These are phyloP conservation scores for Aspergillus candidus DNA, from an alignment of 2,329 filamentous ascomycete species.

Conservation along the genomic window DNA sequence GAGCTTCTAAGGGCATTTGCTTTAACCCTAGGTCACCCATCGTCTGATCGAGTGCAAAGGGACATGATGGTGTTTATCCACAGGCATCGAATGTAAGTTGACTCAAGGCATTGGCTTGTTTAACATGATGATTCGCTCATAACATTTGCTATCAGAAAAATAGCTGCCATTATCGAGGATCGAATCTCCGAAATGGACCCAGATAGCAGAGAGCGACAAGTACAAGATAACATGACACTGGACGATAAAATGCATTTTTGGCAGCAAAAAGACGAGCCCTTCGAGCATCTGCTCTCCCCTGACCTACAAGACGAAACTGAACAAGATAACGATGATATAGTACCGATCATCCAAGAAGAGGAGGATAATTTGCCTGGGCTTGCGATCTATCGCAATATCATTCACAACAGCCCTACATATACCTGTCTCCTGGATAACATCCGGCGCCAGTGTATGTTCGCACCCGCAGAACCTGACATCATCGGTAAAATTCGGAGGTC, in stretches of 20 bases:
- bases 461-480: not conserved
- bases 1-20: constrained; percentile 1
- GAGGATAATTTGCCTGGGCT: not conserved
- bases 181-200: too few relatives aligned
- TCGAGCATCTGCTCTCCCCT: too few relatives aligned
- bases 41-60: not conserved
- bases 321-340: too few relatives aligned
- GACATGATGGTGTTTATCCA: constrained; percentile 2
- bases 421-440: not conserved
- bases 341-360: not conserved
- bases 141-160: too few relatives aligned
- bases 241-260: too few relatives aligned
- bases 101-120: too few relatives aligned
- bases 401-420: not conserved
- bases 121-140: too few relatives aligned
- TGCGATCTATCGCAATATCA: not conserved
- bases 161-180: too few relatives aligned
- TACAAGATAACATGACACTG: too few relatives aligned
- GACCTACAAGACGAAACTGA: too few relatives aligned
- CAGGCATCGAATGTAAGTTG: not conserved
- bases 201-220: too few relatives aligned
- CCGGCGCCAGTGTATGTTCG: not conserved
- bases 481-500: not conserved
- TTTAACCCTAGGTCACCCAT: not conserved
- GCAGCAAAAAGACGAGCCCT: too few relatives aligned